Evolutionary conservation across 1,284 basidiomycete species (phyloP), one percentile per base, ranked within the genome.

Genomic region (Moniliella sp.): DNA sequence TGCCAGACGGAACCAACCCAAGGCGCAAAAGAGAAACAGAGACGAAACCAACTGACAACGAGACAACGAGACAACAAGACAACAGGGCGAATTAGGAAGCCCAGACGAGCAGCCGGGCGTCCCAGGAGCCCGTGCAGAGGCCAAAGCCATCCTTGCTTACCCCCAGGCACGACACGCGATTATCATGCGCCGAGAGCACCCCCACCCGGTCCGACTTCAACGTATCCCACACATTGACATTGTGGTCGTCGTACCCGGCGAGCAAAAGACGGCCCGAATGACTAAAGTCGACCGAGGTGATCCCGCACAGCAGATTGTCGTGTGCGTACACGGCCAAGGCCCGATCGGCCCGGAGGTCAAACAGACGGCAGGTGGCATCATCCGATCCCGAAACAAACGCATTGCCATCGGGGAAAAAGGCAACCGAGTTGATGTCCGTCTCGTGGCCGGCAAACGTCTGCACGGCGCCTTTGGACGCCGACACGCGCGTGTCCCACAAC

Each of bases 361-460:
- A 99, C 21, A 99, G 65, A 35, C 88, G 78, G 68, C 88, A 94
- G 25, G 88, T 88, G 4, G 86, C 88, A 64, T 99, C 91, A 59
- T 99, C 88, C 5, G 91, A 97, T 18, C 91, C 91, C 9, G 91
- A 94, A 12, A 84, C 88, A 60, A 99, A 94, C 0, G 91, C 86
- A 62, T 93, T 83, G 45, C 88, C 88, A 56, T 91, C 93, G 32
- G 88, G 88, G 79, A 94, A 94, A 67, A 94, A 94, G 81, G 80
- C 78, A 27, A 97, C 88, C 36, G 88, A 83, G 63, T 99, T 99
- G 66, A 99, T 94, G 61, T 99, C 91, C 34, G 82, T 86, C 64
- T 94, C 88, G 60, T 97, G 91, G 25, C 88, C 91, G 34, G 82
- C 83, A 61, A 99, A 97, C 3, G 88, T 93, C 66, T 97, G 91